These are phyloP conservation scores for Capronia coronata DNA, from an alignment of 2,329 filamentous ascomycete genomes.

Conservation along the genomic window DNA sequence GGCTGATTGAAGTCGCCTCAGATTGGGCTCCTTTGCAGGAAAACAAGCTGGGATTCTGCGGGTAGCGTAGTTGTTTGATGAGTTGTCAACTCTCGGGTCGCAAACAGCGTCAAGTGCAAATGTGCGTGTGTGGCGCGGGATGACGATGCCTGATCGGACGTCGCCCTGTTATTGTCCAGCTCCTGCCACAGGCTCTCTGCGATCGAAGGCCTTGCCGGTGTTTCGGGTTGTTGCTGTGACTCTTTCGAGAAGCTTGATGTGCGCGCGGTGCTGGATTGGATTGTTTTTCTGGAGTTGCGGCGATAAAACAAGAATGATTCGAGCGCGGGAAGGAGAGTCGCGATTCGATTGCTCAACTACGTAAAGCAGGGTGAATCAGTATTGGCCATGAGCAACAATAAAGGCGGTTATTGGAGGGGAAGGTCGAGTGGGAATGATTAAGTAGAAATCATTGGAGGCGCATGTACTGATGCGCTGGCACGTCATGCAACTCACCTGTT, in stretches of 20 bases:
- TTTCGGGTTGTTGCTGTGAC: slow-evolving; percentile 2
- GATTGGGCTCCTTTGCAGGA: slow-evolving; percentile 43
- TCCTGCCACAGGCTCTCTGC: slow-evolving; percentile 8
- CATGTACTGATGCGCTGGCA: slow-evolving; percentile 27
- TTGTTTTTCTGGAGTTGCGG: slow-evolving; percentile 14
- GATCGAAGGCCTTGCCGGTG: slow-evolving; percentile 8
- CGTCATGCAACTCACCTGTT: slow-evolving; percentile 27
- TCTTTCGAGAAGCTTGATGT: slow-evolving; percentile 22
- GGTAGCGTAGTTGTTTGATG: slow-evolving; percentile 34
- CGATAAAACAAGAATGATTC: slow-evolving; percentile 21
- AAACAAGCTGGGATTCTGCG: slow-evolving; percentile 31
- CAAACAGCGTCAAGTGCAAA: slow-evolving; percentile 4
- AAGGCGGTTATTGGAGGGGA: slow-evolving; percentile 26
- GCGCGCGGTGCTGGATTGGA: slow-evolving; percentile 19
- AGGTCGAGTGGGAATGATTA: slow-evolving; percentile 19
- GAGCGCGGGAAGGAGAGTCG: slow-evolving; percentile 21
- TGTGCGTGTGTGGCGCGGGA: slow-evolving; percentile 19
- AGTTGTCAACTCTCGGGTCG: slow-evolving; percentile 34
- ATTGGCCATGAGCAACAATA: slow-evolving; percentile 22
- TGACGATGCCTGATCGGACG: slow-evolving; percentile 16
- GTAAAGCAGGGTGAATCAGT: slow-evolving; percentile 23
- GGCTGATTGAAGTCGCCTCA: slow-evolving; percentile 24
- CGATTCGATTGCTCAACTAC: slow-evolving; percentile 26
- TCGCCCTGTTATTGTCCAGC: slow-evolving; percentile 9
- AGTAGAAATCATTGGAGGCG: slow-evolving; percentile 26